Conservation (phyloP, 169 alveolate genomes). For the Plasmodium reichenowi region DNA sequence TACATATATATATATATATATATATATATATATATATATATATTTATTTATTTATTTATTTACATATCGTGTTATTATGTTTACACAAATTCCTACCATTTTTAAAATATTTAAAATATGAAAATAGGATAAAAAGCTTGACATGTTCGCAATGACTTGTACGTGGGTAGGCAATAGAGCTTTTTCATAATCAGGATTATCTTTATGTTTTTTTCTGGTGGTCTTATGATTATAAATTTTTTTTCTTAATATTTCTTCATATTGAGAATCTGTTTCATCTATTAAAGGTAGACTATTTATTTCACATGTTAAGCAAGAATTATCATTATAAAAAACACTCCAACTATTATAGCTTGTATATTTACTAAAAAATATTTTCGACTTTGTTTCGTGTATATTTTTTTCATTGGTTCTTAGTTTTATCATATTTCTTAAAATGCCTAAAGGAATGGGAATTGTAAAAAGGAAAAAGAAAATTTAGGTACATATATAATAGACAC, state of each 20-base stretch:
- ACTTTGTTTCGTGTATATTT: not conserved
- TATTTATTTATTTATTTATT: too few relatives aligned
- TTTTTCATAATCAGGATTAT: slow-evolving; percentile 16
- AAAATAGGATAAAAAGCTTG: slow-evolving; percentile 38
- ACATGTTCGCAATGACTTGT: slow-evolving; percentile 43
- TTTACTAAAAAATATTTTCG: slow-evolving; percentile 57
- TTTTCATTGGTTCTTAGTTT: not conserved
- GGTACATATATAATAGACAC: not conserved
- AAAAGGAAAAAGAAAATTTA: not conserved
- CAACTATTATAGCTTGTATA: slow-evolving; percentile 50
- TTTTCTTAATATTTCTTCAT: not conserved
- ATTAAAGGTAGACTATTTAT: not conserved
- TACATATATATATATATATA: too few relatives aligned
- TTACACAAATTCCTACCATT: slow-evolving; percentile 14
- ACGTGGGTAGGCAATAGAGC: slow-evolving; percentile 61
- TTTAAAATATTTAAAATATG: slow-evolving; percentile 49
- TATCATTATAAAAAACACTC: slow-evolving; percentile 33
- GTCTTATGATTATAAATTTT: not conserved
- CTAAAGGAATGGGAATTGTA: slow-evolving; percentile 8
- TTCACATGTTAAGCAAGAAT: not conserved
- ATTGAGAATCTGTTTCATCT: not conserved
- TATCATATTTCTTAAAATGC: slow-evolving; percentile 8
- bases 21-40: not conserved
- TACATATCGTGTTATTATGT: not conserved
- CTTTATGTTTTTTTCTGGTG: not conserved